Base-by-base conservation (phyloP, 768 basidiomycete genomes). In the Lepiota venenata region DNA sequence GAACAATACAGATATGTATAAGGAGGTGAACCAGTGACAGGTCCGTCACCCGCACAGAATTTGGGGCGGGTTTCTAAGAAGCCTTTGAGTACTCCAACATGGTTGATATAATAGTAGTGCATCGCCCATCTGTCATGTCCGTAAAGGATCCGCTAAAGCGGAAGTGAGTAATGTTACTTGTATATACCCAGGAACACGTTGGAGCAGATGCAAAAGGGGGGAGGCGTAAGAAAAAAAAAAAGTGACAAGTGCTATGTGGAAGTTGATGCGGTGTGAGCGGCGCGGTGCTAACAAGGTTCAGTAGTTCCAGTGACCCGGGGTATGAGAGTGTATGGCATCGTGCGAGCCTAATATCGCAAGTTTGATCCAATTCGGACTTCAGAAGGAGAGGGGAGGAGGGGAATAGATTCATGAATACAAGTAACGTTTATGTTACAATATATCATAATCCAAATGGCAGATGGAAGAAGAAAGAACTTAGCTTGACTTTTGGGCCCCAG, bases 381-480 rank as follows among this genome's bases (percentile, higher is more conserved):
- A 47, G 52, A 47, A 54, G 40, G 47, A 20, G 18, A 8, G 32
- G 32, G 32, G 8, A 8, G 32, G 32, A 11, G 32, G 32, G 32
- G 32, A 8, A 21, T 37, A 10, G 40, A 40, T 16, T 29, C 42
- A 43, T 25, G 42, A 35, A 55, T 47, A 47, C 35, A 52, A 18
- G 40, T 55, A 35, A 36, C 47, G 46, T 48, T 55, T 55, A 42
- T 55, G 46, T 48, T 55, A 55, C 46, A 55, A 55, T 55, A 48
- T 55, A 55, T 55, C 53, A 55, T n/a, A 55, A 22, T 27, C 22
- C 29, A 47, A 46, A 52, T 7, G 36, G 52, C 21, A 22, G 36
- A 47, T 35, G 36, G 39, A 42, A 45, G 45, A 45, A 36, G 25
- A 25, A 25, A 25, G 5, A n/a, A n/a, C n/a, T 54, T 36, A 6